These are phyloP conservation scores for Plasmodium berghei DNA, from an alignment of 169 alveolate species.

Conservation along the genomic window DNA sequence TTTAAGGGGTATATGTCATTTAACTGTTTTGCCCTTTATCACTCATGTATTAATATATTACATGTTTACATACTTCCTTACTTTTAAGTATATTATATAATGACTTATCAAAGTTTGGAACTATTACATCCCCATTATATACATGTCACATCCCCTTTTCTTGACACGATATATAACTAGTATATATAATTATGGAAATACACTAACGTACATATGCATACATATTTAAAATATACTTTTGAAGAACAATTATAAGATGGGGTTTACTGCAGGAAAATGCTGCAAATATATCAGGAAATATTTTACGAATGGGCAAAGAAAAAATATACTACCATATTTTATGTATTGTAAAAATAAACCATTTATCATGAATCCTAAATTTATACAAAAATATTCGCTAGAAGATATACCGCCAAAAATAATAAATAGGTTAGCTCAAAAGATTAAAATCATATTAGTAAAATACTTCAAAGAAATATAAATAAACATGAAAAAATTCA, in stretches of 20 bases:
- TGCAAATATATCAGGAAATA: conserved; percentile 45
- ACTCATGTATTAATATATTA: too few relatives aligned
- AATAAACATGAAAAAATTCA: background rate
- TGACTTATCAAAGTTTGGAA: too few relatives aligned
- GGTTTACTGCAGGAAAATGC: conserved; percentile 59
- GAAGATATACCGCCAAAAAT: conserved; percentile 41
- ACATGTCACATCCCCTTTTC: too few relatives aligned
- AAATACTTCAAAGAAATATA: too few relatives aligned
- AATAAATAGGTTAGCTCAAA: conserved; percentile 34
- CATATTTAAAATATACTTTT: background rate
- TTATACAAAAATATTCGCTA: conserved; percentile 37
- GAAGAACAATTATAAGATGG: background rate
- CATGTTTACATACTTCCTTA: too few relatives aligned
- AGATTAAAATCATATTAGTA: background rate
- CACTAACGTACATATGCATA: background rate
- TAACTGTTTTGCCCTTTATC: too few relatives aligned
- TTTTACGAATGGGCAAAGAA: conserved; percentile 42
- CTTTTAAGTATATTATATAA: too few relatives aligned
- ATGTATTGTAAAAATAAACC: conserved; percentile 66
- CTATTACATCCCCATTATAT: too few relatives aligned
- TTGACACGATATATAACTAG: too few relatives aligned
- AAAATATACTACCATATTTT: conserved; percentile 39
- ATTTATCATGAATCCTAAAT: conserved; percentile 45
- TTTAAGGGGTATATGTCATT: too few relatives aligned
- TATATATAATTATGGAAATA: too few relatives aligned